These are phyloP conservation scores for Henningerozyma blattae DNA, from an alignment of 805 yeast species.

Conservation along the genomic window DNA sequence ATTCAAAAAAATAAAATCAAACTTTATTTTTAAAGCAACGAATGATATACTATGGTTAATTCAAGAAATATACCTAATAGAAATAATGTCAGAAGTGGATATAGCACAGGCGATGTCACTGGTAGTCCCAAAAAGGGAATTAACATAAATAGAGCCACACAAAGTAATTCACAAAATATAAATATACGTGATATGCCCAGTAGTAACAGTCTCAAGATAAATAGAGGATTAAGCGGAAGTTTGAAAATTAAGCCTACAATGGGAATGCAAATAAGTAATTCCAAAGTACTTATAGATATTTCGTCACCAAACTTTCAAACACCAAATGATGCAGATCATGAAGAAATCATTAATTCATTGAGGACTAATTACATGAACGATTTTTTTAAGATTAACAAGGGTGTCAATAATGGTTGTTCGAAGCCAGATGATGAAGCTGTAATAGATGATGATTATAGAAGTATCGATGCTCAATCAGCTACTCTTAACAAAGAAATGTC, in stretches of 20 bases:
- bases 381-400: not conserved
- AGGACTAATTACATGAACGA: constrained; percentile 19
- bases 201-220: not conserved
- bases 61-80: too few relatives aligned
- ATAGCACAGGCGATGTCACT: too few relatives aligned
- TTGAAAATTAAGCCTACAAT: too few relatives aligned
- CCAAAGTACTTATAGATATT: constrained; percentile 18
- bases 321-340: constrained; percentile 12
- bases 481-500: not conserved
- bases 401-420: not conserved
- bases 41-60: too few relatives aligned
- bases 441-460: not conserved
- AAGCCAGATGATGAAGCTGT: not conserved
- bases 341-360: constrained; percentile 22
- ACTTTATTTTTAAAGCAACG: too few relatives aligned
- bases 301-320: constrained; percentile 24
- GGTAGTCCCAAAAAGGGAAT: too few relatives aligned
- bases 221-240: too few relatives aligned
- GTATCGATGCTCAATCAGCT: not conserved
- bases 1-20: too few relatives aligned
- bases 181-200: too few relatives aligned
- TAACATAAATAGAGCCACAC: too few relatives aligned
- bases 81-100: too few relatives aligned
- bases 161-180: too few relatives aligned
- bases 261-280: constrained; percentile 14